phyloP scores from a whole-genome alignment of 2,329 filamentous ascomycete genomes.

The Zymoseptoria tritici region DNA sequence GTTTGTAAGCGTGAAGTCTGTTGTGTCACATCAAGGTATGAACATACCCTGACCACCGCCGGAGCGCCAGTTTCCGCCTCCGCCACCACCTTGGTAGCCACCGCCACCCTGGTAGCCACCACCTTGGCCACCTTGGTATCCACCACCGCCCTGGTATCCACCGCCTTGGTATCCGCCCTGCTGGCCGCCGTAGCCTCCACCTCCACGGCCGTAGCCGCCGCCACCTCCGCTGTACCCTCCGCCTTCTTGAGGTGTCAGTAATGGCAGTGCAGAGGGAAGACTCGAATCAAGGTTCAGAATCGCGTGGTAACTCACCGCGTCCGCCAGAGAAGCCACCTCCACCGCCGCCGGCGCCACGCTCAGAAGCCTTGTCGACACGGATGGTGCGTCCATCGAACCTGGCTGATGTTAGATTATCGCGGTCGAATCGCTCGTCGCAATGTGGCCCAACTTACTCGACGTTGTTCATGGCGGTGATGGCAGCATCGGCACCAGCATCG shows the following conservation, averaged over 20 bases:
- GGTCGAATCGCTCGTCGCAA: not conserved
- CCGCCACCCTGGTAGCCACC: constrained; percentile 12
- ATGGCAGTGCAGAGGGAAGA: not conserved
- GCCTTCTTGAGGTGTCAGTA: constrained; percentile 12
- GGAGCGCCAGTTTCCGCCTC: constrained; percentile 15
- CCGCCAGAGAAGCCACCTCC: constrained; percentile 38
- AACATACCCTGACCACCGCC: constrained; percentile 19
- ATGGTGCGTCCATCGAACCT: constrained; percentile 93
- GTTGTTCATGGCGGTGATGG: constrained; percentile 76
- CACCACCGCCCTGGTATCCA: constrained; percentile 21
- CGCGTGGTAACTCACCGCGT: constrained; percentile 26
- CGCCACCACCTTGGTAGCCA: constrained; percentile 12
- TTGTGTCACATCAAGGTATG: constrained; percentile 1
- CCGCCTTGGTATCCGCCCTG: constrained; percentile 11
- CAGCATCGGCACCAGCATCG: constrained; percentile 67
- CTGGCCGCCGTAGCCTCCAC: constrained; percentile 27
- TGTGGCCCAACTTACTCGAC: constrained; percentile 61
- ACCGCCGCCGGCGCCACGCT: constrained; percentile 60
- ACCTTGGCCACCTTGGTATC: constrained; percentile 13
- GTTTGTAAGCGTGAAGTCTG: not conserved
- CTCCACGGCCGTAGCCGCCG: constrained; percentile 16
- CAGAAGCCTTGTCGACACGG: constrained; percentile 90
- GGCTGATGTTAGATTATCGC: constrained; percentile 5
- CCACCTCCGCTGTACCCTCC: constrained; percentile 22
- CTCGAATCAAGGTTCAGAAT: not conserved